Evolutionary conservation across 2,329 filamentous ascomycete species (phyloP).

Genomic region (Nigrospora oryzae): DNA sequence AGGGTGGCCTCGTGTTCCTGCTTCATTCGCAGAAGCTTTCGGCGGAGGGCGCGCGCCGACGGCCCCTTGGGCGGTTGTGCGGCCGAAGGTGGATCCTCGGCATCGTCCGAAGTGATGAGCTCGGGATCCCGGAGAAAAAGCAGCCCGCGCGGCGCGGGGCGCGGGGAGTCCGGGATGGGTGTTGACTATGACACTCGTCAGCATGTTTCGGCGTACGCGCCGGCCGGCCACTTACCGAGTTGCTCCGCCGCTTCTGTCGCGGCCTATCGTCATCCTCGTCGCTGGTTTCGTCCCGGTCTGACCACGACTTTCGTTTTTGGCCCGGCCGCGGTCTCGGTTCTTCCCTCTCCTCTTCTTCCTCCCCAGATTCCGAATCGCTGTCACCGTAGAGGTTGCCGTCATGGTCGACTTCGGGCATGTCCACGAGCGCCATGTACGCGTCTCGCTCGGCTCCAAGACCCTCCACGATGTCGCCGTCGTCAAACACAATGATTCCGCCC

Average conservation of each 20-base stretch:
- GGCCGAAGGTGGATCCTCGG: constrained; percentile 45
- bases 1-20: constrained; percentile 70
- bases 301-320: constrained; percentile 74
- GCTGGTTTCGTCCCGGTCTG: constrained; percentile 59
- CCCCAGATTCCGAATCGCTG: constrained; percentile 48
- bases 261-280: constrained; percentile 71
- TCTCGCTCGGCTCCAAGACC: constrained; percentile 66
- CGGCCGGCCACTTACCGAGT: constrained; percentile 57
- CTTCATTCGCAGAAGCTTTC: constrained; percentile 65
- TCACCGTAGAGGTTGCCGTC: constrained; percentile 55
- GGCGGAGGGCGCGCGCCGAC: constrained; percentile 64
- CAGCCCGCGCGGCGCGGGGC: constrained; percentile 52
- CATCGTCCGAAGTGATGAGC: constrained; percentile 37
- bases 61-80: constrained; percentile 52
- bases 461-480: constrained; percentile 91
- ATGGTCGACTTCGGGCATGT: constrained; percentile 86
- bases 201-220: background rate
- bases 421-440: constrained; percentile 75
- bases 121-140: constrained; percentile 43
- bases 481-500: constrained; percentile 88
- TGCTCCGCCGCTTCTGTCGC: constrained; percentile 73
- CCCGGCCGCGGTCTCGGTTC: constrained; percentile 35
- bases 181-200: constrained; percentile 39
- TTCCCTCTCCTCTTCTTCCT: constrained; percentile 50
- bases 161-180: constrained; percentile 58